These are phyloP conservation scores for Scolecobasidium constrictum DNA, from an alignment of 2,329 filamentous ascomycete genomes.

Conservation along the genomic window DNA sequence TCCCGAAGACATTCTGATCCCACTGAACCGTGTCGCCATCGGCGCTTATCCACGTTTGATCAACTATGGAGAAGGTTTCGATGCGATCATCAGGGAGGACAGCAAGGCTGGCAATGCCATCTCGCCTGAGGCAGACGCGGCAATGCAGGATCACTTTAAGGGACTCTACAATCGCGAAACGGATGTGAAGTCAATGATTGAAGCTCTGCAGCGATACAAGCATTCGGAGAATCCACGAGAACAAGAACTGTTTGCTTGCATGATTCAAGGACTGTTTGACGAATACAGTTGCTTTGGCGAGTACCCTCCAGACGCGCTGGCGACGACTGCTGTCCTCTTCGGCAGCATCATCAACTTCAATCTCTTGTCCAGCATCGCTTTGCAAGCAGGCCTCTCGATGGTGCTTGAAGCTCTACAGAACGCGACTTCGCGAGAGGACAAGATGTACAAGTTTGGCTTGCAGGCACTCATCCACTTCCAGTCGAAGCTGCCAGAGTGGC, in stretches of 20 bases:
- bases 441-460: slow-evolving; percentile 97
- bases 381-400: slow-evolving; percentile 93
- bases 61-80: slow-evolving; percentile 88
- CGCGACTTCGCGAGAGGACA: slow-evolving; percentile 43
- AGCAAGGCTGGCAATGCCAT: slow-evolving; percentile 72
- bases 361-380: slow-evolving; percentile 76
- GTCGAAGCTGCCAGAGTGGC: slow-evolving; percentile 79
- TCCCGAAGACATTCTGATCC: slow-evolving; percentile 60
- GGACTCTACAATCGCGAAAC: slow-evolving; percentile 93
- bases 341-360: slow-evolving; percentile 93
- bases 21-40: slow-evolving; percentile 77
- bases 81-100: slow-evolving; percentile 83
- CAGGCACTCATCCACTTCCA: slow-evolving; percentile 88
- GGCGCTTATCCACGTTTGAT: slow-evolving; percentile 88
- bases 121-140: slow-evolving; percentile 65
- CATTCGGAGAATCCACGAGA: slow-evolving; percentile 72
- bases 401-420: slow-evolving; percentile 93
- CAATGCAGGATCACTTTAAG: slow-evolving; percentile 97
- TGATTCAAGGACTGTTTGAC: slow-evolving; percentile 96
- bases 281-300: slow-evolving; percentile 93
- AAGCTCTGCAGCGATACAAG: slow-evolving; percentile 77
- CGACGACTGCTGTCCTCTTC: slow-evolving; percentile 91
- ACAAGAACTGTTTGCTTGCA: slow-evolving; percentile 93
- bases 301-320: slow-evolving; percentile 90
- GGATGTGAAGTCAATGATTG: slow-evolving; percentile 75